Evolutionary conservation across 139 green algal species (phyloP).

Genomic region (Chlamydomonas eustigma): DNA sequence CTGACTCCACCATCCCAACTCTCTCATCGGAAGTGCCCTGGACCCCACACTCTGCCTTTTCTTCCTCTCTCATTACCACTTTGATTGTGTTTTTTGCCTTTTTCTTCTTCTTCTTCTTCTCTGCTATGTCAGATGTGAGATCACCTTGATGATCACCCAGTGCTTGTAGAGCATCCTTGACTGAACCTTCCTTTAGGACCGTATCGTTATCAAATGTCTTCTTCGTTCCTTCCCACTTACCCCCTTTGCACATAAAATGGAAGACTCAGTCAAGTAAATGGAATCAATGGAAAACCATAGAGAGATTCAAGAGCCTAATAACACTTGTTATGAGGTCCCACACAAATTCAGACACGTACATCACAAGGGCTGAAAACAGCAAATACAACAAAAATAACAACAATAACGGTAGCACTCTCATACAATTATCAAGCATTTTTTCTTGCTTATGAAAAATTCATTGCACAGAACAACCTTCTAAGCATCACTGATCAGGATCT

Average conservation of each 20-base stretch:
- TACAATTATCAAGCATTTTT: too few relatives aligned
- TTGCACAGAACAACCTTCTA: background rate
- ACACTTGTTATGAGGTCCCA: background rate
- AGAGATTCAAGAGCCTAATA: background rate
- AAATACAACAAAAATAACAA: background rate
- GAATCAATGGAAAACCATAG: background rate
- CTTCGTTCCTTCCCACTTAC: slow-evolving; percentile 70
- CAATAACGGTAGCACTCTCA: background rate
- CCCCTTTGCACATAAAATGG: slow-evolving; percentile 25
- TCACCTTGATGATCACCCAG: background rate
- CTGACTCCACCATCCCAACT: background rate
- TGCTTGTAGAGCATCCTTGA: background rate
- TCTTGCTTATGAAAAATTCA: background rate
- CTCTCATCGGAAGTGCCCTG: background rate
- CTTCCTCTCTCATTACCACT: background rate
- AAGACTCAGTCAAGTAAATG: background rate
- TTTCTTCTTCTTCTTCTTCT: slow-evolving; percentile 23
- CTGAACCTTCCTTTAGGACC: background rate
- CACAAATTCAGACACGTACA: background rate
- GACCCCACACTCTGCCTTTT: background rate
- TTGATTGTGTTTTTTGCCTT: slow-evolving; percentile 9
- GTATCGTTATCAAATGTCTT: slow-evolving; percentile 48
- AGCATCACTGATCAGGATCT: background rate
- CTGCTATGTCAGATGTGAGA: background rate
- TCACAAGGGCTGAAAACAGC: background rate